Base-by-base conservation (phyloP, 2,329 filamentous ascomycete species). In the Scytalidium lignicola region DNA sequence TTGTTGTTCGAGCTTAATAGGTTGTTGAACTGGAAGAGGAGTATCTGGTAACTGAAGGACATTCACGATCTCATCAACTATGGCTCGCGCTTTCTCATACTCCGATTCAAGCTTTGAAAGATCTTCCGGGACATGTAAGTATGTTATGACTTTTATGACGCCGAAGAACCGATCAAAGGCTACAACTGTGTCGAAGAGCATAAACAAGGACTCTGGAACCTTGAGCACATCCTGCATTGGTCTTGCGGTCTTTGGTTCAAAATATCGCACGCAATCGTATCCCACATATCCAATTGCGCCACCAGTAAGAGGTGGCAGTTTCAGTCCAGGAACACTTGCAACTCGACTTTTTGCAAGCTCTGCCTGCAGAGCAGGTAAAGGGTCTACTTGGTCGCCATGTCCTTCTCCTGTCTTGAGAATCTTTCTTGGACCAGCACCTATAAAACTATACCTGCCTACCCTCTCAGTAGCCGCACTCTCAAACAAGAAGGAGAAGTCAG, bases 211-310 rank as follows among this genome's bases (percentile, higher is more conserved):
- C 75, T 99, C 93, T 0, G 93, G 93, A 40, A 97, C 88, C 52
- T 86, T 74, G 19, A 97, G 78, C 23, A 95, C 79, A 69, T 99
- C 93, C 69, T 93, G 86, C 75, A 96, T 82, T 2, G 89, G 82
- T 44, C 90, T 81, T 21, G 84, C 85, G n/a, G 93, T 97, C 77
- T 91, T 95, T 53, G 93, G 93, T 75, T 99, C 93, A 60, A 99
- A 99, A 71, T 97, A 97, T 64, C 86, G 85, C 61, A 99, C 89
- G 68, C 93, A 99, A 67, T 99, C 93, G 65, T 99, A 99, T 47
- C 91, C 91, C 5, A 97, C 90, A 67, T 97, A 99, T 51, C 93
- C 93, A 61, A 99, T 90, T 12, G 91, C 93, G 44, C 93, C 93
- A 39, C 91, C 93, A 0, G 88, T 89, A 71, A 99, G 74, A 21